Evolutionary conservation across 371 early-diverging fungal genomes (phyloP), one percentile per base, ranked within the genome.

Genomic region (Smittium culicis): DNA sequence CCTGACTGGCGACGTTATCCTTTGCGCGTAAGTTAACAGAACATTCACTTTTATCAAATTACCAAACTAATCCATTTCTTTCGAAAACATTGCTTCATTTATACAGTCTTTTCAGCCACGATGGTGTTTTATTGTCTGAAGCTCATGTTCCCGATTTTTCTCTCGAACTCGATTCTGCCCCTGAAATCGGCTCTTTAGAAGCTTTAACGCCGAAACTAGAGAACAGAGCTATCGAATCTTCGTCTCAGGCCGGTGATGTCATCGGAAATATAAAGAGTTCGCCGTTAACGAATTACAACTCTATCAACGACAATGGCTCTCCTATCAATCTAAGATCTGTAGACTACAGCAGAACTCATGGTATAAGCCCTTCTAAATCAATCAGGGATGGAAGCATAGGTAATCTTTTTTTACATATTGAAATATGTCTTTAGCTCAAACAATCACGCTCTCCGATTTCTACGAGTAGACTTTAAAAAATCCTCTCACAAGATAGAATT

Each of bases 11-110:
- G 63, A 33, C n/a, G 31, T 63, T 11, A 11, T 30, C 17, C 25
- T 63, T 5, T 32, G 63, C 63, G 63, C 63, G 63, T 63, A 63
- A 63, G 63, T 59, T 11, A 54, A 54, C 54, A 17, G n/a, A 54
- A 54, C n/a, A n/a, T 54, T 54, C n/a, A 54, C 54, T 54, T 17
- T 54, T 54, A 17, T 54, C 17, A 17, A 17, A n/a, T n/a, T n/a
- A n/a, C n/a, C n/a, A n/a, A n/a, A n/a, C n/a, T n/a, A n/a, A n/a
- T n/a, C n/a, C n/a, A n/a, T n/a, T n/a, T n/a, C n/a, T n/a, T n/a
- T n/a, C n/a, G n/a, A n/a, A 63, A 2, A 63, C n/a, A 34, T 31
- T 34, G 2, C n/a, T 34, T 24, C 14, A 11, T 30, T 2, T 34
- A 34, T n/a, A 35, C 32, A 63, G 63, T n/a, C 17, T 63, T n/a